These are phyloP conservation scores for Gigaspora rosea DNA, from an alignment of 192 early-diverging fungal genomes.

Conservation along the genomic window DNA sequence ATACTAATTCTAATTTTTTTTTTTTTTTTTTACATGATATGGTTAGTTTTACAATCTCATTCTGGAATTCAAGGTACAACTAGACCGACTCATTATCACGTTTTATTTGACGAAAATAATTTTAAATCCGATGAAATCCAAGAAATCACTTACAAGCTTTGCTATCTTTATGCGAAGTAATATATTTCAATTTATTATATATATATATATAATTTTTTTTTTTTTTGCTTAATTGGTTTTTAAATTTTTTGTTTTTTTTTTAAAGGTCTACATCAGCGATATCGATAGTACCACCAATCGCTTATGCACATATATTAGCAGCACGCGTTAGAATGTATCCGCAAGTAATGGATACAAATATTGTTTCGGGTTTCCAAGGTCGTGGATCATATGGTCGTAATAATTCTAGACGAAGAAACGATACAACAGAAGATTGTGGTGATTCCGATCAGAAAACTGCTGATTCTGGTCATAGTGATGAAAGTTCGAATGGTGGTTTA, in stretches of 20 bases:
- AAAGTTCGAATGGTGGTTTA: too few species aligned
- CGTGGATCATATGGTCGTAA: too few species aligned
- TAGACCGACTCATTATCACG: slow-evolving; percentile 87
- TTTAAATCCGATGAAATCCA: slow-evolving; percentile 76
- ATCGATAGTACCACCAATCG: slow-evolving; percentile 60
- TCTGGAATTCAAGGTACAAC: slow-evolving; percentile 90
- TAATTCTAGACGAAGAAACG: too few species aligned
- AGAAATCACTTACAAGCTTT: slow-evolving; percentile 79
- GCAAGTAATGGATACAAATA: too few species aligned
- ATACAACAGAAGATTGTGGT: too few species aligned
- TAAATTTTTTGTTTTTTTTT: not conserved
- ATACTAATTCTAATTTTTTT: slow-evolving; percentile 7
- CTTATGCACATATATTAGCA: slow-evolving; percentile 88
- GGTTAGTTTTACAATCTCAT: slow-evolving; percentile 74
- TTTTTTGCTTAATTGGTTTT: not conserved
- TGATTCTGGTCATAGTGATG: too few species aligned
- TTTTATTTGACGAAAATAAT: slow-evolving; percentile 78
- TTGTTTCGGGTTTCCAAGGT: too few species aligned
- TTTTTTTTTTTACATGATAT: not conserved
- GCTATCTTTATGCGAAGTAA: slow-evolving; percentile 74
- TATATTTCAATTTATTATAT: not conserved
- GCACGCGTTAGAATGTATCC: slow-evolving; percentile 79
- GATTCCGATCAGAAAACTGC: too few species aligned
- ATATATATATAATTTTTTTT: not conserved
- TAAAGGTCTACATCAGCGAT: slow-evolving; percentile 79